Base-by-base conservation (phyloP, 2,329 filamentous ascomycete genomes). In the Sporothrix phasma region DNA sequence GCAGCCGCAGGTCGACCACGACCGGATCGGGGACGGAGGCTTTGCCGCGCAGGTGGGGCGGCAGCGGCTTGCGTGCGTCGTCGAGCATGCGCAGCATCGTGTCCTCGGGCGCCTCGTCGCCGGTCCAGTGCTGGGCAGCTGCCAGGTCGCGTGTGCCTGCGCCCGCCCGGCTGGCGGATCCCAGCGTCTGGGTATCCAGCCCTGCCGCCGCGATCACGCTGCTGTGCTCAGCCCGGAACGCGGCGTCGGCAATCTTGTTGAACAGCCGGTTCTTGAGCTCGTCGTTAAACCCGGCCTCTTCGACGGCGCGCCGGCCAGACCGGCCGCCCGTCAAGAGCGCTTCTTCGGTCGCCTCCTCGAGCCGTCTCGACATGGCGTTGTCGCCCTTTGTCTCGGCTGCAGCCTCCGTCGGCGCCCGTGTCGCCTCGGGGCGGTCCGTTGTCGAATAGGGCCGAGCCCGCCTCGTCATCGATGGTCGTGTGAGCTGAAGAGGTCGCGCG, bases 1-100 rank as follows among this genome's bases (percentile, higher is more conserved):
- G 76, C 19, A 84, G 69, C 5, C 83, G 77, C 75, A 84, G 75
- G 66, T 86, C 82, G 5, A 85, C 78, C 8, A 78, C 74, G 1
- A 60, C 58, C 11, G 75, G 74, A 15, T 75, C 72, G 0, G 79
- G 76, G 0, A 76, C 74, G 51, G 77, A 76, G 15, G 76, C 73
- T 26, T 77, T 78, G 1, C 79, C 79, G 41, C 83, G 76, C 3
- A 81, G 69, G 0, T 74, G 77, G 3, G 78, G 78, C 15, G 73
- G 75, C 58, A 95, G 77, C 0, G 88, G 89, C 71, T 92, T 91
- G 66, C 84, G 84, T 29, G 90, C 83, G 72, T 96, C 91, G 64
- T 90, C 83, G 11, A 94, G 75, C 89, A 97, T 97, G 37, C 94
- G 86, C 58, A 96, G 77, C 24, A 91, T 86, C 0, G 88, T 82